Percentiles rank a stretch among this genome's conserved stretches.
These are phyloP conservation scores for Chaetomiaceae sp. DNA, from an alignment of 2,329 filamentous ascomycete species.

Conservation along the genomic window DNA sequence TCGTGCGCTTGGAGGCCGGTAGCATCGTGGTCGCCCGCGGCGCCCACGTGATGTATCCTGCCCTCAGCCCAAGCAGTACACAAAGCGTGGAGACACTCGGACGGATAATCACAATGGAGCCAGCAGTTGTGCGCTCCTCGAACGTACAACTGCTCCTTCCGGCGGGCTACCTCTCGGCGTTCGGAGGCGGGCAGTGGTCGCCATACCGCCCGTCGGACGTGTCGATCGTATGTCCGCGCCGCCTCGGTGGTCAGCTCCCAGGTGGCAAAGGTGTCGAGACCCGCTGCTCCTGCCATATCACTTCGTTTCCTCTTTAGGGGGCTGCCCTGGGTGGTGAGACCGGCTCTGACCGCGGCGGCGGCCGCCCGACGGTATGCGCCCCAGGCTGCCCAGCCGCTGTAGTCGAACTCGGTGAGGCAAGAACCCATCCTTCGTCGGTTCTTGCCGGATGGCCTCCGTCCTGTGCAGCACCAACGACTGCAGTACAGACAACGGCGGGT, in stretches of 20 bases:
- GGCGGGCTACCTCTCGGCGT: neutral
- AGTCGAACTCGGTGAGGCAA: conserved; percentile 29
- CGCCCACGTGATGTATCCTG: no score
- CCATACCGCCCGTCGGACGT: no score
- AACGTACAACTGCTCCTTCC: conserved; percentile 21
- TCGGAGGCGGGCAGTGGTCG: neutral
- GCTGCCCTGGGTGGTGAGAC: no score
- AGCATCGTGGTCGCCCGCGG: no score
- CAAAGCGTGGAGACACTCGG: conserved; percentile 21
- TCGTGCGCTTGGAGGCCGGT: no score
- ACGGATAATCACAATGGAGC: conserved; percentile 27
- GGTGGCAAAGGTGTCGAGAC: conserved; percentile 10
- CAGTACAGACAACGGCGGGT: conserved; percentile 37
- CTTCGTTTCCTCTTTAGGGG: neutral
- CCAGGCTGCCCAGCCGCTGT: conserved; percentile 26
- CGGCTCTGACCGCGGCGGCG: neutral
- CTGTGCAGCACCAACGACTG: conserved; percentile 32
- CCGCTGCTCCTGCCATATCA: neutral
- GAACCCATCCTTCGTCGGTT: neutral
- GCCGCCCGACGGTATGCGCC: conserved; percentile 28
- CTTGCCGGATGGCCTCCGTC: conserved; percentile 11
- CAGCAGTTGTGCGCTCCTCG: conserved; percentile 21
- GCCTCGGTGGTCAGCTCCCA: neutral
- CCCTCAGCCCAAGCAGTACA: neutral
- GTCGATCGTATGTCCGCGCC: no score